Evolutionary conservation across 2,329 filamentous ascomycete genomes (phyloP).

Genomic region (Pestalotiopsis sp.): DNA sequence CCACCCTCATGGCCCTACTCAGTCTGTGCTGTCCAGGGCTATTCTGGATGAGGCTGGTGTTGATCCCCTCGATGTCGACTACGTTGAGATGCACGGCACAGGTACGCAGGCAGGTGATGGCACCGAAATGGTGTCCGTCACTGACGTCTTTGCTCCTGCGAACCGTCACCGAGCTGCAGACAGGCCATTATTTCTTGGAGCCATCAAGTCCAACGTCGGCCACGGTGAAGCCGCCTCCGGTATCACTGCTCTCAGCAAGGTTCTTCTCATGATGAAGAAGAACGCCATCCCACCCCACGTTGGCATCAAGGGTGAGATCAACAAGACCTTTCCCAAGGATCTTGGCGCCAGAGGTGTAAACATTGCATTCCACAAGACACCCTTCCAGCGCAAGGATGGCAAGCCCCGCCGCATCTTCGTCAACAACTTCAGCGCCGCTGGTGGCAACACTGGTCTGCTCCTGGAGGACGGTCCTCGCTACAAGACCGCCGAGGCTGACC

Average conservation of each 20-base stretch:
- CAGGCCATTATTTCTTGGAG: slow-evolving; percentile 62
- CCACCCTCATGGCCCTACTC: slow-evolving; percentile 77
- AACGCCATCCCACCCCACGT: slow-evolving; percentile 66
- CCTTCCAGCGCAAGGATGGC: slow-evolving; percentile 50
- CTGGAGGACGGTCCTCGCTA: slow-evolving; percentile 61
- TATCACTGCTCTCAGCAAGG: slow-evolving; percentile 64
- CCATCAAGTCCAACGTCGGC: slow-evolving; percentile 67
- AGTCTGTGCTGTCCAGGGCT: slow-evolving; percentile 70
- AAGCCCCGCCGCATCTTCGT: slow-evolving; percentile 54
- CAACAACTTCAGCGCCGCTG: slow-evolving; percentile 74
- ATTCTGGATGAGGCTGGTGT: slow-evolving; percentile 75
- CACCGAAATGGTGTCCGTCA: slow-evolving; percentile 80
- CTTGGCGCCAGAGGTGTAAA: slow-evolving; percentile 59
- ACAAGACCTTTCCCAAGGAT: slow-evolving; percentile 60
- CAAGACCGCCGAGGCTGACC: slow-evolving; percentile 41
- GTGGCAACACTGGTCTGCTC: slow-evolving; percentile 70
- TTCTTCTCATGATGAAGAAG: slow-evolving; percentile 66
- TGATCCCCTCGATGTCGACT: slow-evolving; percentile 76
- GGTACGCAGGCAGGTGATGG: slow-evolving; percentile 85
- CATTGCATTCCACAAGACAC: slow-evolving; percentile 57
- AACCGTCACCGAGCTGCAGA: slow-evolving; percentile 47
- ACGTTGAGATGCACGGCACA: slow-evolving; percentile 89
- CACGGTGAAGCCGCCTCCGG: slow-evolving; percentile 66
- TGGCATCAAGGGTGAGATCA: slow-evolving; percentile 68
- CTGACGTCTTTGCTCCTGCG: slow-evolving; percentile 53